Conservation (phyloP, 139 green algal genomes). For the Micractinium sp. region DNA sequence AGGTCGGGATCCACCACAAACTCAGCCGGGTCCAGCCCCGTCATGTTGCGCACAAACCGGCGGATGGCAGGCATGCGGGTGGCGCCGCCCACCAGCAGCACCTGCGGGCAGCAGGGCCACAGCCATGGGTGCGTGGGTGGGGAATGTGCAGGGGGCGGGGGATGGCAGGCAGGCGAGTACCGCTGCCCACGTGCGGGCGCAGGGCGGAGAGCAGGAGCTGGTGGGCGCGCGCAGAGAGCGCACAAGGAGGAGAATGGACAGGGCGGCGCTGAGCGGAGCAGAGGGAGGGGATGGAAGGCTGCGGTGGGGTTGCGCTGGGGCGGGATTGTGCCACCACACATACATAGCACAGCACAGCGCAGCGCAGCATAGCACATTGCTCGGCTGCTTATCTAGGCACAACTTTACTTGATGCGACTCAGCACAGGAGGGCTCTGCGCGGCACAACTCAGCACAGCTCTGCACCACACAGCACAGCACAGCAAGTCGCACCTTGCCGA, state of each 20-base stretch:
- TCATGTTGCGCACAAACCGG: slow-evolving; percentile 88
- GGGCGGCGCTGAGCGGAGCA: background rate
- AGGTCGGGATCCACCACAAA: slow-evolving; percentile 80
- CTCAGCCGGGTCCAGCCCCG: slow-evolving; percentile 64
- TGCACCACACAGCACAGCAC: background rate
- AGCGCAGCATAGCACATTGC: too few species aligned
- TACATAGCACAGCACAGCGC: background rate
- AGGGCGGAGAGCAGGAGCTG: background rate
- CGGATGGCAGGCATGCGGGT: slow-evolving; percentile 85
- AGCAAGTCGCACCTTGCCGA: slow-evolving; percentile 42
- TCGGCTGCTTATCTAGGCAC: too few species aligned
- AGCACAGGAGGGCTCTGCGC: too few species aligned
- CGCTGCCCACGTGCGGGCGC: too few species aligned
- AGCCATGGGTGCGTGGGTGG: background rate
- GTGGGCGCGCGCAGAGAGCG: too few species aligned
- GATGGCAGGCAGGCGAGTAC: background rate
- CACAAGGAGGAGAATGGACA: too few species aligned
- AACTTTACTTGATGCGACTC: too few species aligned
- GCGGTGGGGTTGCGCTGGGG: background rate
- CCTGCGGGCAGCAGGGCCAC: slow-evolving; percentile 29
- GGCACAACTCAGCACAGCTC: background rate
- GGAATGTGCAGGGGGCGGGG: background rate
- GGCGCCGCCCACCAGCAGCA: slow-evolving; percentile 89
- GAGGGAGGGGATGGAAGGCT: background rate
- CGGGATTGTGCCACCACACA: background rate